These are phyloP conservation scores for Vachellia pachyceras DNA, from an alignment of 306 rosid genomes.

Conservation along the genomic window DNA sequence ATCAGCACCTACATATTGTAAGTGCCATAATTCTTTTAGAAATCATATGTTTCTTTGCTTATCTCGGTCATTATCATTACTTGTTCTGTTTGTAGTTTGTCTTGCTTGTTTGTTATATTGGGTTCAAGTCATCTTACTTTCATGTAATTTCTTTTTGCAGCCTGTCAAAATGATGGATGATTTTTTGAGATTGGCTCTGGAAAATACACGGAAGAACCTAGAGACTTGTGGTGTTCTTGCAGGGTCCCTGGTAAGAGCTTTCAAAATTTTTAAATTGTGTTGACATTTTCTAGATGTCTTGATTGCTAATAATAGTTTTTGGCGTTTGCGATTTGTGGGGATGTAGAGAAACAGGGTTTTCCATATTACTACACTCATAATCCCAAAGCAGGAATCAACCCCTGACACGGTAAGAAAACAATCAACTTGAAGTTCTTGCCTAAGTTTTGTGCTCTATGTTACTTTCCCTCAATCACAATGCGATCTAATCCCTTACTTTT, in stretches of 20 bases:
- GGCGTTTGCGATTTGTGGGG: slow-evolving; percentile 44
- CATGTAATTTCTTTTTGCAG: slow-evolving; percentile 52
- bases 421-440: slow-evolving; percentile 30
- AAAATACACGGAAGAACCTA: slow-evolving; percentile 78
- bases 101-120: slow-evolving; percentile 18
- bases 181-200: slow-evolving; percentile 84
- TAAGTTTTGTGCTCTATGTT: slow-evolving; percentile 20
- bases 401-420: slow-evolving; percentile 86
- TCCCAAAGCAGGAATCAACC: slow-evolving; percentile 98
- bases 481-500: background rate
- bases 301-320: slow-evolving; percentile 41
- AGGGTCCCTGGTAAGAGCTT: slow-evolving; percentile 83
- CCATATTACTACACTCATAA: slow-evolving; percentile 87
- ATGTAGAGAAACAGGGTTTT: slow-evolving; percentile 95
- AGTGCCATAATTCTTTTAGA: slow-evolving; percentile 41
- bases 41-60: slow-evolving; percentile 26
- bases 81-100: slow-evolving; percentile 33
- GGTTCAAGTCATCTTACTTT: slow-evolving; percentile 31
- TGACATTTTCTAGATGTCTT: slow-evolving; percentile 24
- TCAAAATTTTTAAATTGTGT: slow-evolving; percentile 19
- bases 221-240: slow-evolving; percentile 99
- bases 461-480: background rate
- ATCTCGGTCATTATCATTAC: slow-evolving; percentile 23
- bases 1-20: slow-evolving; percentile 88
- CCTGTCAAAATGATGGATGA: slow-evolving; percentile 94